These are phyloP conservation scores for Hypericum androsaemum DNA, from an alignment of 345 rosid genomes.

Conservation along the genomic window DNA sequence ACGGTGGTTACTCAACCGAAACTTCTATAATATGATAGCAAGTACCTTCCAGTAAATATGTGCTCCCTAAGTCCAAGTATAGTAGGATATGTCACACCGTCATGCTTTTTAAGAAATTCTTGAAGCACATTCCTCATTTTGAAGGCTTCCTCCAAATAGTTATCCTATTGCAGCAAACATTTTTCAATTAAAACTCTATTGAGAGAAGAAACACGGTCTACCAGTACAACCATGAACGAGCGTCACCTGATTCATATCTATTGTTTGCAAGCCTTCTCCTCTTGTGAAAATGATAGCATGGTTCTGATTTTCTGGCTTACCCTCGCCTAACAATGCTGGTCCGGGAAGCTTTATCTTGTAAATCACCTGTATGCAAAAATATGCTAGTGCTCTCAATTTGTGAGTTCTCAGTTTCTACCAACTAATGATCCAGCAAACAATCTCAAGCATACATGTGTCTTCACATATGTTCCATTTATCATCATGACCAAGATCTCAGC, in stretches of 20 bases:
- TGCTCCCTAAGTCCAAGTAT: conserved; percentile 6
- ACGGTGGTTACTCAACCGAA: background rate
- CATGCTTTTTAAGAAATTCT: background rate
- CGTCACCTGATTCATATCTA: conserved; percentile 54
- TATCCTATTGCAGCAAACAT: conserved; percentile 1
- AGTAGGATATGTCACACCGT: conserved; percentile 3
- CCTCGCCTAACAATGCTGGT: conserved; percentile 45
- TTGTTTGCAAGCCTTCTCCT: conserved; percentile 52
- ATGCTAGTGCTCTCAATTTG: too few relatives aligned
- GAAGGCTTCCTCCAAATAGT: conserved; percentile 8
- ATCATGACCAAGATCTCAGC: too few relatives aligned
- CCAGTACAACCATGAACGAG: background rate
- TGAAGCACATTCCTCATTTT: conserved; percentile 5
- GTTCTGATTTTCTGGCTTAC: conserved; percentile 61
- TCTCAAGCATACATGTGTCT: too few relatives aligned
- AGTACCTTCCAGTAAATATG: conserved; percentile 7
- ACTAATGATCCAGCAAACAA: too few relatives aligned
- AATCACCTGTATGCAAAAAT: conserved; percentile 25
- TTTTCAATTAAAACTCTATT: background rate
- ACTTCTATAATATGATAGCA: background rate
- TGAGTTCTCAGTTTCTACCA: too few relatives aligned
- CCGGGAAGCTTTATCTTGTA: conserved; percentile 55
- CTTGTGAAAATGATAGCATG: conserved; percentile 55
- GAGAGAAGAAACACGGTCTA: background rate
- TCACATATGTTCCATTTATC: too few relatives aligned